Conservation (phyloP, 345 rosid genomes). For the Brassica rapa region DNA sequence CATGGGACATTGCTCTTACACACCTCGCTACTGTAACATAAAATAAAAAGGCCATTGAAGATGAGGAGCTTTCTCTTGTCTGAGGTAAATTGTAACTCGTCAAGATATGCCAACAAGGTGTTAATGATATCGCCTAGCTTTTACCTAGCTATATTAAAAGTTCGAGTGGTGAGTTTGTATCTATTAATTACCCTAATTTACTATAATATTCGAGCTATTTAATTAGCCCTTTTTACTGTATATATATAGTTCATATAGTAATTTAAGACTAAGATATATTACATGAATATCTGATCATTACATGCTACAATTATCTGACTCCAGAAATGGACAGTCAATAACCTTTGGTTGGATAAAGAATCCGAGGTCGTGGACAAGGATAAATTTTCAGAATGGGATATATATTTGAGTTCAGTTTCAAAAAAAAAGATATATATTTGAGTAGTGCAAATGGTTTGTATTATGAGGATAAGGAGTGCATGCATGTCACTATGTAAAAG, state of each 20-base stretch:
- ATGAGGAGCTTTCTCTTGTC: neutral
- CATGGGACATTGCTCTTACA: conserved; percentile 33
- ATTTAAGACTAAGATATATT: neutral
- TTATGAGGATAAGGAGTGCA: neutral
- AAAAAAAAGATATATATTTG: neutral
- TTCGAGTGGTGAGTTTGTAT: neutral
- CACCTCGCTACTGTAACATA: conserved; percentile 22
- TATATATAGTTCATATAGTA: neutral
- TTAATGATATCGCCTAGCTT: neutral
- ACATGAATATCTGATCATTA: neutral
- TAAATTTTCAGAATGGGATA: neutral
- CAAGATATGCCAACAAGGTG: neutral
- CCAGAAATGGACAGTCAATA: neutral
- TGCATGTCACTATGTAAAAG: neutral
- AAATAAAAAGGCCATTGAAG: neutral
- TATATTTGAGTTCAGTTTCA: neutral
- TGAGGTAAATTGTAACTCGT: neutral
- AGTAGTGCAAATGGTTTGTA: neutral
- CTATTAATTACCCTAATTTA: neutral
- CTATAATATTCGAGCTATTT: too few relatives aligned
- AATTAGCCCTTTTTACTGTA: too few relatives aligned
- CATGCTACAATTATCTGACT: neutral
- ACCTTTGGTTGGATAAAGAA: neutral
- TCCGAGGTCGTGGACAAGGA: neutral
- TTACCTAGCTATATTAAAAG: neutral